Evolutionary conservation across 2,329 filamentous ascomycete genomes (phyloP).

Genomic region (Berkeleyomyces basicola): DNA sequence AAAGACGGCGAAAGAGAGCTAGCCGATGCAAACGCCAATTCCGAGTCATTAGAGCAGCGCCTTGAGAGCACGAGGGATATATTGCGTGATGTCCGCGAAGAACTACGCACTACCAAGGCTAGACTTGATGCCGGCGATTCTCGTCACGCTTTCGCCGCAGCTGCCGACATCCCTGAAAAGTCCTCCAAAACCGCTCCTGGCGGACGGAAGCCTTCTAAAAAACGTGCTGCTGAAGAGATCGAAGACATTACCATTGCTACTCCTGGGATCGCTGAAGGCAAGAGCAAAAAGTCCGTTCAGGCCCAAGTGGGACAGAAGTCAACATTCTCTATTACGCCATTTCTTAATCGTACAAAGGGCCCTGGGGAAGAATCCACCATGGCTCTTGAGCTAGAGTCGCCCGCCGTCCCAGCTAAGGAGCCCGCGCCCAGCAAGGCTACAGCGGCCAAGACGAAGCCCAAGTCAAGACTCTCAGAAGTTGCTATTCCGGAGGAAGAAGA

Average conservation of each 20-base stretch:
- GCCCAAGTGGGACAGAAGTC: conserved; percentile 62
- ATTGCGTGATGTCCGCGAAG: conserved; percentile 43
- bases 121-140: conserved; percentile 25
- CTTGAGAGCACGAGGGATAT: conserved; percentile 54
- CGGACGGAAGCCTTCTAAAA: conserved; percentile 24
- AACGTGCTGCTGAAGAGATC: conserved; percentile 30
- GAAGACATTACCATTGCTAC: conserved; percentile 33
- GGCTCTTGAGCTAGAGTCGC: conserved; percentile 3
- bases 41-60: conserved; percentile 51
- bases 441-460: conserved; percentile 6
- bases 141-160: conserved; percentile 4
- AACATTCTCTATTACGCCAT: conserved; percentile 83
- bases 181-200: conserved; percentile 20
- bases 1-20: conserved; percentile 36
- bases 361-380: conserved; percentile 21
- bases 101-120: conserved; percentile 24
- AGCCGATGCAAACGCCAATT: conserved; percentile 44
- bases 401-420: conserved; percentile 3
- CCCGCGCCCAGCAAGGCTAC: conserved; percentile 8
- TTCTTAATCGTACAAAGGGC: conserved; percentile 58
- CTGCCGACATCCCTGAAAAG: conserved; percentile 14
- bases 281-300: conserved; percentile 43
- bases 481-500: conserved; percentile 1
- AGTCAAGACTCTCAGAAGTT: conserved; percentile 11
- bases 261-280: conserved; percentile 25